A percentile compares a stretch with the other conserved stretches of the same genome.
These are phyloP conservation scores for Usnea hakonensis DNA, from an alignment of 495 filamentous ascomycete genomes.

Conservation along the genomic window DNA sequence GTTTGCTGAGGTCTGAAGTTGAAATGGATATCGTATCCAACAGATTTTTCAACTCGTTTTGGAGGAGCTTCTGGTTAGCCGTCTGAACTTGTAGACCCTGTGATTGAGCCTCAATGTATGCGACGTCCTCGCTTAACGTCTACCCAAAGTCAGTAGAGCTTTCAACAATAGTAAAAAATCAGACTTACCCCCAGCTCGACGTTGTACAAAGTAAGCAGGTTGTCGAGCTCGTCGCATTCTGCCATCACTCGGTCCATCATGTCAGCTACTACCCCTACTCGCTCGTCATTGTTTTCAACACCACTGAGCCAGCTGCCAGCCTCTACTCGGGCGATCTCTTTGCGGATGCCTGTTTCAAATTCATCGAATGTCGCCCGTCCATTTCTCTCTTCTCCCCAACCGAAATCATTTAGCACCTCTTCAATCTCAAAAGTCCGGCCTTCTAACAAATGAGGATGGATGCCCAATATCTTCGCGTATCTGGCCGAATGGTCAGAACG, in stretches of 20 bases:
- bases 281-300: conserved; percentile 82
- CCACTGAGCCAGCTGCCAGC: conserved; percentile 86
- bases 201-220: conserved; percentile 83
- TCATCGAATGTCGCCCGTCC: conserved; percentile 69
- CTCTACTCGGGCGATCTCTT: conserved; percentile 82
- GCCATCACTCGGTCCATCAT: conserved; percentile 81
- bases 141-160: conserved; percentile 38
- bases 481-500: conserved; percentile 67
- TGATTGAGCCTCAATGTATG: conserved; percentile 93
- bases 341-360: conserved; percentile 72
- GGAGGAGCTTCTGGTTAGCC: conserved; percentile 90
- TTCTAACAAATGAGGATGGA: conserved; percentile 62
- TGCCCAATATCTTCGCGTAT: conserved; percentile 68
- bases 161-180: neutral
- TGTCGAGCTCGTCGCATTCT: conserved; percentile 93
- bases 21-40: conserved; percentile 85
- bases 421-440: conserved; percentile 66
- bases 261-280: conserved; percentile 70
- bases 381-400: conserved; percentile 73
- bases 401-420: conserved; percentile 73
- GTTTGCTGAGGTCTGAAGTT: conserved; percentile 57
- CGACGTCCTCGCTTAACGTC: conserved; percentile 91
- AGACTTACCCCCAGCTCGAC: conserved; percentile 82
- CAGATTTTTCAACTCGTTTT: conserved; percentile 73
- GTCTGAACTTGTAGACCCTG: conserved; percentile 95